phyloP scores from a whole-genome alignment of 1,284 basidiomycete genomes.

The Papiliotrema flavescens region DNA sequence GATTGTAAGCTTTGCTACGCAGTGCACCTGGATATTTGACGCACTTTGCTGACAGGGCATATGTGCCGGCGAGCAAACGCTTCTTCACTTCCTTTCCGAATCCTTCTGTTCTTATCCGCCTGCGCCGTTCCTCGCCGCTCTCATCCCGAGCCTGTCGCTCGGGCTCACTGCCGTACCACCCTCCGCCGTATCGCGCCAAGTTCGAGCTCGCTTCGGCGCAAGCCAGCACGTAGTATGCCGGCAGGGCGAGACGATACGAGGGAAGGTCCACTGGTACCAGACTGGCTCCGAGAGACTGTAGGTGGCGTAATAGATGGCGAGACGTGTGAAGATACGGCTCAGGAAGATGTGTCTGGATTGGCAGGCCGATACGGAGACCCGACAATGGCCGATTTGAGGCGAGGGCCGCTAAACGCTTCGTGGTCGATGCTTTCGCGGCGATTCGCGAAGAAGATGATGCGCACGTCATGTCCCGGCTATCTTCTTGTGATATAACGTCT shows the following conservation, averaged over 20 bases:
- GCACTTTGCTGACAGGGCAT: conserved; percentile 86
- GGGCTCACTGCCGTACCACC: conserved; percentile 56
- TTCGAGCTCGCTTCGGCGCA: conserved; percentile 94
- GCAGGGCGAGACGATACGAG: conserved; percentile 70
- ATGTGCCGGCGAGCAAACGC: conserved; percentile 86
- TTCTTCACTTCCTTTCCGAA: conserved; percentile 86
- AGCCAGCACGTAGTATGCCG: conserved; percentile 92
- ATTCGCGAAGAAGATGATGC: conserved; percentile 53
- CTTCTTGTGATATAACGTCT: conserved; percentile 66
- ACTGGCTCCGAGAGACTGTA: conserved; percentile 63
- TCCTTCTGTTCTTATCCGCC: conserved; percentile 60
- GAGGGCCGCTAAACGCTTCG: neutral
- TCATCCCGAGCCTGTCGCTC: conserved; percentile 52
- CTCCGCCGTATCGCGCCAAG: conserved; percentile 83
- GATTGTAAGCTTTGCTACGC: neutral
- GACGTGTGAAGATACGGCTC: conserved; percentile 30
- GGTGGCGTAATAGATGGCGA: conserved; percentile 48
- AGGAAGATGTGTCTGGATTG: conserved; percentile 29
- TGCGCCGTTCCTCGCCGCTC: conserved; percentile 55
- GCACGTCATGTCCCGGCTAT: conserved; percentile 75
- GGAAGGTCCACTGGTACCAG: conserved; percentile 75
- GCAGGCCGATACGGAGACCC: conserved; percentile 36
- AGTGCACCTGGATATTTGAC: conserved; percentile 45
- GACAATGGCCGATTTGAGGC: conserved; percentile 5
- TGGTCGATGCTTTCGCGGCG: neutral